Evolutionary conservation across 2,329 filamentous ascomycete genomes (phyloP), one percentile per base, ranked within the genome.

Genomic region (Colletotrichum truncatum): DNA sequence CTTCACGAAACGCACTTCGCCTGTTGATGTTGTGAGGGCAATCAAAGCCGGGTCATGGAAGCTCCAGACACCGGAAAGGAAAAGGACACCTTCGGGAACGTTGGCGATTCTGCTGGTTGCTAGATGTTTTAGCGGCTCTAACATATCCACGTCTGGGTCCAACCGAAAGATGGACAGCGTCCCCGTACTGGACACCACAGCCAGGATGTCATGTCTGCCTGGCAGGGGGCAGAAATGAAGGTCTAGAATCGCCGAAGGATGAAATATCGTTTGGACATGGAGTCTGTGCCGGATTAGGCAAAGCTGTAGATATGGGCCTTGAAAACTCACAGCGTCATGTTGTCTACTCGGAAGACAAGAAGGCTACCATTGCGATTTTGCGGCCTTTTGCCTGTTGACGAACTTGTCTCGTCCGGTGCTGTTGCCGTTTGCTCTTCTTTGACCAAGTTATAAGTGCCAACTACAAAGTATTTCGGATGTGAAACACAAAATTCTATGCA

Each of bases 391-490:
- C 58, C 43, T 3, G 72, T 61, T 7, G 52, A 32, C 4, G 41
- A 16, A 7, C 32, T 30, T 12, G 46, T 26, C n/a, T 39, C 34
- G 10, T 45, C 63, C 8, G 16, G n/a, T 11, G 34, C 41, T 12
- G 26, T 10, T 4, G 14, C 11, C 6, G 38, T 23, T 21, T 45
- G 55, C 43, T 77, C 72, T 52, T 82, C 74, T 66, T 84, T 84
- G 67, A 93, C 82, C 26, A 97, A 84, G 67, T 91, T 87, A 77
- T 98, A 98, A 1, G 94, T 97, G 38, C 94, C 95, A 49, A 97
- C 86, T 0, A 97, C 82, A 69, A 97, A 90, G 72, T 90, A 87
- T 0, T 88, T 79, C 0, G 87, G 86, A 63, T 88, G 74, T 1
- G 78, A 76, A 1, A 89, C 88, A 68, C 88, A 91, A 71, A 94